Evolutionary conservation across 164 flowering plant species (phyloP), one percentile per base, ranked within the genome.

Genomic region (Vitis amurensis): DNA sequence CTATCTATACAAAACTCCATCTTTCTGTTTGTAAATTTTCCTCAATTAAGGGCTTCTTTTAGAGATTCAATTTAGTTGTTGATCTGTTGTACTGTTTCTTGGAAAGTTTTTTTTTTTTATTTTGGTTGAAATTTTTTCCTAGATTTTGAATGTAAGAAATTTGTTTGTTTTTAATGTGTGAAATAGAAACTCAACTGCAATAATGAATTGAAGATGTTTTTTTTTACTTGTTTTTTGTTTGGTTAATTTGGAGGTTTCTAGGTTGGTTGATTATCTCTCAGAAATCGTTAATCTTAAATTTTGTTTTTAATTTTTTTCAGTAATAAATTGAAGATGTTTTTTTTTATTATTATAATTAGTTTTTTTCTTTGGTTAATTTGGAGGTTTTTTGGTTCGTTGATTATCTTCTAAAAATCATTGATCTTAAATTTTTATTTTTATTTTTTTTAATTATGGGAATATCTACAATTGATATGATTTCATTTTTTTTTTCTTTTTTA

Each of bases 21-120:
- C 50, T 68, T 17, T 70, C 59, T 74, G 70, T 69, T 58, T 69
- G 66, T 67, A 47, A 30, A 71, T 44, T 31, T 6, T 55, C 52
- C 69, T 63, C 66, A 70, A 61, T 68, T 72, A 60, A 56, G 64
- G 55, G 59, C 2, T 12, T 16, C 9, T 49, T 19, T 63, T 47
- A 62, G 68, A 78, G 83, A 82, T 78, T 84, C 80, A 81, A 81
- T 81, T 78, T 56, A 80, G 76, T 79, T 84, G 80, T 56, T 77
- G 82, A 73, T 76, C 80, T 72, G 73, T 58, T 64, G 17, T 50
- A 8, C 68, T 66, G 17, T 51, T 63, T 61, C 44, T 60, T 71
- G 64, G 73, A 77, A 75, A 70, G 61, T 59, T 71, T 17, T 17
- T 17, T 47, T 71, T 70, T 65, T 15, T 9, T 48, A n/a, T 67